Conservation (phyloP, 352 stramenopile genomes). For the Globisporangium sylvaticum region DNA sequence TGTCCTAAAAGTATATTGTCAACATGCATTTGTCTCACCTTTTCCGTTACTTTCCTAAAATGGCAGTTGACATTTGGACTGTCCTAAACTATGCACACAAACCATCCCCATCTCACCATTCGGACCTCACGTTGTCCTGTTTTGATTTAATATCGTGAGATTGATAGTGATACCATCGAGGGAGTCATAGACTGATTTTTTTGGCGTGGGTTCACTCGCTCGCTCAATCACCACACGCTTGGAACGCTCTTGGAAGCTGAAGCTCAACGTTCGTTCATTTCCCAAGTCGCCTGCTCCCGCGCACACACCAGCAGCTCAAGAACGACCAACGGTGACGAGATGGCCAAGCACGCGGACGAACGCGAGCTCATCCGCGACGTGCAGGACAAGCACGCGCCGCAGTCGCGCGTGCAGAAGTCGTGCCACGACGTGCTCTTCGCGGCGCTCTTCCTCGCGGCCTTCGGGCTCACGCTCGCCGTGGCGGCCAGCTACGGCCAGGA, state of each 20-base stretch:
- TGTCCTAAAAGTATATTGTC: no score
- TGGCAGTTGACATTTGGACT: neutral
- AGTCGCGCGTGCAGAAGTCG: slow-evolving; percentile 25
- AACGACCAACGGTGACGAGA: no score
- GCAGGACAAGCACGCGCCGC: slow-evolving; percentile 15
- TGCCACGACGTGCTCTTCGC: slow-evolving; percentile 25
- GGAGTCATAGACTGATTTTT: neutral
- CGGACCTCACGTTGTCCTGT: neutral
- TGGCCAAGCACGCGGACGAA: slow-evolving; percentile 15
- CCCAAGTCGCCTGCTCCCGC: neutral
- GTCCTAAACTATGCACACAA: neutral
- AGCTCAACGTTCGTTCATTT: slow-evolving; percentile 3
- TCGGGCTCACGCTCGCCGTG: slow-evolving; percentile 21
- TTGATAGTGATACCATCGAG: neutral
- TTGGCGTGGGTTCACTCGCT: neutral
- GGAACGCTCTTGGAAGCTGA: neutral
- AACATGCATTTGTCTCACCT: no score
- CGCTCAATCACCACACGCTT: neutral
- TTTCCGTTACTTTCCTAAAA: neutral
- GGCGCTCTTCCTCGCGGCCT: slow-evolving; percentile 19
- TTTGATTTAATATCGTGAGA: neutral
- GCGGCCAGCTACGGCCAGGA: slow-evolving; percentile 20
- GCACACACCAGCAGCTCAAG: neutral
- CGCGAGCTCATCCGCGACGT: slow-evolving; percentile 13
- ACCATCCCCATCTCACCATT: neutral